phyloP scores from a whole-genome alignment of 805 yeast genomes.

The Nakazawaea holstii region DNA sequence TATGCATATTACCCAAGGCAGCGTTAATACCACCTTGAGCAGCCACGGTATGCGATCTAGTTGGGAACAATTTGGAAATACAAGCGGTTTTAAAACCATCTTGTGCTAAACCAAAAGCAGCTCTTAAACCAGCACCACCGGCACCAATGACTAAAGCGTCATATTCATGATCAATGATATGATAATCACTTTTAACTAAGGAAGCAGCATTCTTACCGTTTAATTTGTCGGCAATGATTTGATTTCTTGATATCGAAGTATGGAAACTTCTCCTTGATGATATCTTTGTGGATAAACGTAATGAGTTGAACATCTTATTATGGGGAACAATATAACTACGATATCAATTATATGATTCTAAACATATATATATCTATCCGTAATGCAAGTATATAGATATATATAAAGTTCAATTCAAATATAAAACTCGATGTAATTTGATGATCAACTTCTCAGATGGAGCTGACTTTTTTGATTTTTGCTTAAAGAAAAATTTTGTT shows the following conservation, averaged over 20 bases:
- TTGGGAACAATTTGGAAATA: slow-evolving; percentile 93
- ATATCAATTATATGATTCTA: not conserved
- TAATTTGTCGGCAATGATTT: slow-evolving; percentile 31
- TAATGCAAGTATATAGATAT: too few species aligned
- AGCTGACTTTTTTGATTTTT: not conserved
- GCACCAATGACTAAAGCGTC: slow-evolving; percentile 98
- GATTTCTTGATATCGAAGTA: slow-evolving; percentile 18
- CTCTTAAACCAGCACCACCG: slow-evolving; percentile 98
- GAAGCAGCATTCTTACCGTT: slow-evolving; percentile 48
- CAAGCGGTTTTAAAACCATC: slow-evolving; percentile 98
- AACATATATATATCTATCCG: too few species aligned
- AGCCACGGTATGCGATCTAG: slow-evolving; percentile 98
- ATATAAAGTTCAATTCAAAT: too few species aligned
- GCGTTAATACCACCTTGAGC: slow-evolving; percentile 99
- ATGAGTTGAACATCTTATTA: slow-evolving; percentile 2
- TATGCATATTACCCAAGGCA: slow-evolving; percentile 97
- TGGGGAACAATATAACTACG: not conserved
- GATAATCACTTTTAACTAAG: slow-evolving; percentile 66
- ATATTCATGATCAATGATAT: slow-evolving; percentile 94
- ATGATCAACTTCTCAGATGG: too few species aligned
- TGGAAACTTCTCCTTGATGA: slow-evolving; percentile 25
- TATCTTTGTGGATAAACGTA: not conserved
- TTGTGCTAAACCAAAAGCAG: slow-evolving; percentile 95
- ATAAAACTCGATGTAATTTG: not conserved
- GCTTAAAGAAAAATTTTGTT: not conserved